Percentiles rank a stretch among this genome's conserved stretches.
phyloP scores from a whole-genome alignment of 805 yeast species.

The Wickerhamomyces mucosus region DNA sequence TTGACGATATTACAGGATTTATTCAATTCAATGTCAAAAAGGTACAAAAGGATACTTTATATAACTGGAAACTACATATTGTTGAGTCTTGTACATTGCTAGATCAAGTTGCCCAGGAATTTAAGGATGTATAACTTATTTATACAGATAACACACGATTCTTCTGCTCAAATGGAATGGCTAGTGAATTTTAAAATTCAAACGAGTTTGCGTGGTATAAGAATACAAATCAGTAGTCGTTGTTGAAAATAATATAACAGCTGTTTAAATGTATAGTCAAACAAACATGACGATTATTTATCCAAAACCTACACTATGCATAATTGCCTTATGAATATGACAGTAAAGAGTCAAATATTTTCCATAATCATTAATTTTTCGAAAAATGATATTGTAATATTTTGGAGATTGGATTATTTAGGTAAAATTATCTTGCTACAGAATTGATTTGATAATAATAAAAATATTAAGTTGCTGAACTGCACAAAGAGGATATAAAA shows the following conservation, averaged over 20 bases:
- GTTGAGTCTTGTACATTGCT: slow-evolving; percentile 12
- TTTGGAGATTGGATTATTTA: no score
- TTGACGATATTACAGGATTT: slow-evolving; percentile 17
- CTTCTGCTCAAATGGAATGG: background rate
- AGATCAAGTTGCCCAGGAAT: slow-evolving; percentile 11
- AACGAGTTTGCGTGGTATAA: background rate
- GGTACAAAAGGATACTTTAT: slow-evolving; percentile 1
- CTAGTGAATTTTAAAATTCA: background rate
- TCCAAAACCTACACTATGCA: no score
- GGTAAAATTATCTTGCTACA: no score
- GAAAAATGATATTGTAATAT: no score
- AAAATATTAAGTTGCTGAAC: no score
- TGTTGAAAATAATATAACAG: background rate
- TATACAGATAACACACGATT: background rate
- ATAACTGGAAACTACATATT: slow-evolving; percentile 18
- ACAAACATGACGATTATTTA: background rate
- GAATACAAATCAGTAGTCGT: background rate
- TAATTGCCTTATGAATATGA: no score
- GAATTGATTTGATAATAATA: no score
- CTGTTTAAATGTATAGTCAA: background rate
- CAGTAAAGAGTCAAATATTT: no score
- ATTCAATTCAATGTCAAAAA: slow-evolving; percentile 7
- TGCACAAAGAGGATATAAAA: no score
- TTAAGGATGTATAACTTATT: background rate
- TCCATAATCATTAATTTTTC: no score